phyloP scores from a whole-genome alignment of 805 yeast genomes.

The Monosporozyma solicola region DNA sequence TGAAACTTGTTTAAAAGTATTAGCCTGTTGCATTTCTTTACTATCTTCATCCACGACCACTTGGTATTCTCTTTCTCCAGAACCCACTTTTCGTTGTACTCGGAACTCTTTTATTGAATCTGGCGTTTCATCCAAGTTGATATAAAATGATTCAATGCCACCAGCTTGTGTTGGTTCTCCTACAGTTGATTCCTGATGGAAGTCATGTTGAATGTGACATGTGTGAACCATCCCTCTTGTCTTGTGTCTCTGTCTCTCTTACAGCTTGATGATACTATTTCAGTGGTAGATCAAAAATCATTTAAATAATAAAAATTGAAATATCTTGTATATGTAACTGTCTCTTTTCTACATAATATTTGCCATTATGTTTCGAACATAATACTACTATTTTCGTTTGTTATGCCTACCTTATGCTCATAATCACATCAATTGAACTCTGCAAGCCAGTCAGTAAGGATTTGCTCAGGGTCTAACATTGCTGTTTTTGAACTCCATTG shows the following conservation, averaged over 20 bases:
- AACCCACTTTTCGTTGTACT: slow-evolving; percentile 17
- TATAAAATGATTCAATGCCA: slow-evolving; percentile 35
- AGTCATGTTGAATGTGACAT: slow-evolving; percentile 37
- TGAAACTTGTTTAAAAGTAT: slow-evolving; percentile 5
- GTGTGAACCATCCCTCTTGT: slow-evolving; percentile 4
- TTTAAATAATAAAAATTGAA: neutral
- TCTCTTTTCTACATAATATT: neutral
- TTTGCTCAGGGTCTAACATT: slow-evolving; percentile 13
- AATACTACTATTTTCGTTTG: neutral
- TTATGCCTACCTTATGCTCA: neutral
- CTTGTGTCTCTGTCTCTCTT: neutral
- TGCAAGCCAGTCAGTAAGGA: slow-evolving; percentile 17
- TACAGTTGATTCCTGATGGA: slow-evolving; percentile 34
- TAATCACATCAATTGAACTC: slow-evolving; percentile 9
- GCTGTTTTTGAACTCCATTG: slow-evolving; percentile 12
- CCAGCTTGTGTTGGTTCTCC: slow-evolving; percentile 18
- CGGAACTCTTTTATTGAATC: slow-evolving; percentile 23
- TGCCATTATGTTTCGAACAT: neutral
- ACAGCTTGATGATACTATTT: neutral
- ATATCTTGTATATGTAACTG: neutral
- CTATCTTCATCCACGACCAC: slow-evolving; percentile 5
- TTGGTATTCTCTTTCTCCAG: slow-evolving; percentile 5
- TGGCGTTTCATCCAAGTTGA: slow-evolving; percentile 28
- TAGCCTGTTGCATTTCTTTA: slow-evolving; percentile 1
- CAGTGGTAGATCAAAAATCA: neutral